Evolutionary conservation across 805 yeast species (phyloP).

Genomic region (Ogataea saltuana): DNA sequence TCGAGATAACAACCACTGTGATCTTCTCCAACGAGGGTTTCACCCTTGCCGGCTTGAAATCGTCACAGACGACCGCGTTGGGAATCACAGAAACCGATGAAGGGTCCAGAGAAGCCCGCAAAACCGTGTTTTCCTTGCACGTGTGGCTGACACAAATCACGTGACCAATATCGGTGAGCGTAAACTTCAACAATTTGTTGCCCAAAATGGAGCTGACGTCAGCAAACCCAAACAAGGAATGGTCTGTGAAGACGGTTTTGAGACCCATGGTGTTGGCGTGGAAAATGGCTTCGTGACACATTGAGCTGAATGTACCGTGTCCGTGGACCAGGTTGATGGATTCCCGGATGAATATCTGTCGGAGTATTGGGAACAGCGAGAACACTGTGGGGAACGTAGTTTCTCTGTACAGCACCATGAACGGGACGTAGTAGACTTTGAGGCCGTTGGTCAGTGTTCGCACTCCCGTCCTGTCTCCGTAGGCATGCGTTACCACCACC

Average conservation of each 20-base stretch:
- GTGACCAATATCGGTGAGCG: conserved; percentile 84
- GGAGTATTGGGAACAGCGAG: conserved; percentile 77
- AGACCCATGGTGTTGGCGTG: conserved; percentile 94
- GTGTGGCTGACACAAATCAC: conserved; percentile 97
- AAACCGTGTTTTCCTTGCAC: conserved; percentile 91
- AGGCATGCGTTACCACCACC: conserved; percentile 83
- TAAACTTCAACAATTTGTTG: conserved; percentile 81
- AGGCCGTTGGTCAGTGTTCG: conserved; percentile 85
- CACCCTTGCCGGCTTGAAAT: conserved; percentile 58
- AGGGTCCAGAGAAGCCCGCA: conserved; percentile 84
- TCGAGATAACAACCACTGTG: conserved; percentile 86
- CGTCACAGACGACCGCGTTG: conserved; percentile 86
- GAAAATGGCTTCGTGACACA: conserved; percentile 88
- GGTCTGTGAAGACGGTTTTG: conserved; percentile 91
- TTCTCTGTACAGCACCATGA: conserved; percentile 74
- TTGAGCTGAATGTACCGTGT: conserved; percentile 84
- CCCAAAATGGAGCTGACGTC: conserved; percentile 81
- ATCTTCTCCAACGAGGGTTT: conserved; percentile 44
- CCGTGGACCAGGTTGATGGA: conserved; percentile 88
- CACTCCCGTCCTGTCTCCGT: conserved; percentile 79
- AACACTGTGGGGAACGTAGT: conserved; percentile 88
- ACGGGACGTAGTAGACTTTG: conserved; percentile 90
- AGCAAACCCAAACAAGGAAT: conserved; percentile 91
- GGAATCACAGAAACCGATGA: conserved; percentile 85
- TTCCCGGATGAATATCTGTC: conserved; percentile 86